Conservation (phyloP, 495 filamentous ascomycete genomes). For the Podospora fimiseda region DNA sequence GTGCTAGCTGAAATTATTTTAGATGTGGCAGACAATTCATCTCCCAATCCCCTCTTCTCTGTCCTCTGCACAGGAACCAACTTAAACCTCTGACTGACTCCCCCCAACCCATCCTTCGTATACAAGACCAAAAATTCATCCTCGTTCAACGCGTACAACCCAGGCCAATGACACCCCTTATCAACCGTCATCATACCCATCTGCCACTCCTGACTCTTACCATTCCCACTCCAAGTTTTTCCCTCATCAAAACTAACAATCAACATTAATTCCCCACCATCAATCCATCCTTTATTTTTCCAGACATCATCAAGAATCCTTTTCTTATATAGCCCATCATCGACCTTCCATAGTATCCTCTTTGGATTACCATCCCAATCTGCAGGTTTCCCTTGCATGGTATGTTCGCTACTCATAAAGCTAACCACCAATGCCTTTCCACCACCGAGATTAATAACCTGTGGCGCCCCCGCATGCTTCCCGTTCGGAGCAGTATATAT, state of each 20-base stretch:
- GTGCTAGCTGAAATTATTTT: no score
- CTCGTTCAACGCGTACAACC: conserved; percentile 30
- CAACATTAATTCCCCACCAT: conserved; percentile 20
- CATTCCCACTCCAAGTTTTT: conserved; percentile 5
- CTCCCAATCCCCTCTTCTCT: no score
- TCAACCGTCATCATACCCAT: conserved; percentile 31
- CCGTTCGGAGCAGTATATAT: conserved; percentile 44
- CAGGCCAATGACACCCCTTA: conserved; percentile 35
- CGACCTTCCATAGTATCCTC: no score
- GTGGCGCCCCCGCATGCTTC: conserved; percentile 50
- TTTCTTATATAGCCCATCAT: no score
- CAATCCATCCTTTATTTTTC: no score
- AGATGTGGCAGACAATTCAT: no score
- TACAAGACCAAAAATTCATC: conserved; percentile 33
- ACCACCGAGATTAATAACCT: conserved; percentile 52
- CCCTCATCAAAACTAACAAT: conserved; percentile 1
- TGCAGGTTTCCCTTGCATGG: no score
- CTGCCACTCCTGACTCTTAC: not conserved
- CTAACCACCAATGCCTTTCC: conserved; percentile 45
- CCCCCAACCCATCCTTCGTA: conserved; percentile 30
- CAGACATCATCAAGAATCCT: no score
- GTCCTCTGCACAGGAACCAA: no score
- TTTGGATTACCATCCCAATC: conserved; percentile 22
- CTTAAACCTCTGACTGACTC: conserved; percentile 20
- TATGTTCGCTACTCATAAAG: conserved; percentile 62